Percentiles rank a stretch among this genome's conserved stretches.
Evolutionary conservation across 805 yeast genomes (phyloP).

Genomic region (Teunomyces lycoperdinae): DNA sequence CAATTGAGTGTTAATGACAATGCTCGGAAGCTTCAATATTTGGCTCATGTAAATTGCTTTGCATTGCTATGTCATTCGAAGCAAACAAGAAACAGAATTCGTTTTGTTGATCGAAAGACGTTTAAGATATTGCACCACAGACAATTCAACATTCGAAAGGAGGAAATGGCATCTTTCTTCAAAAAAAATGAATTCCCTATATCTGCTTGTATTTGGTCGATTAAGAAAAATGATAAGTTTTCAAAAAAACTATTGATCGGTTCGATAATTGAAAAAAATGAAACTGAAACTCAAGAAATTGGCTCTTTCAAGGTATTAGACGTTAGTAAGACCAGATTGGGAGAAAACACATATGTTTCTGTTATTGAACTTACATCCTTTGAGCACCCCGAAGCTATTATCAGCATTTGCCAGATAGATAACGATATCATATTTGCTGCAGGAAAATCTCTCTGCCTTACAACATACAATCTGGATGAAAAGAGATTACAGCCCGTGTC

Average conservation of each 20-base stretch:
- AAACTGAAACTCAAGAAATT: not conserved
- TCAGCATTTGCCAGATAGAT: conserved; percentile 32
- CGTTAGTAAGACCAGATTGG: conserved; percentile 16
- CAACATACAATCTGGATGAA: conserved; percentile 31
- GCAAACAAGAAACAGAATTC: conserved; percentile 22
- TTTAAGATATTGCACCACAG: conserved; percentile 20
- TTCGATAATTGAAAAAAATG: conserved; percentile 11
- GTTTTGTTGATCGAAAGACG: conserved; percentile 32
- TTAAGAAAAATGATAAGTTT: conserved; percentile 24
- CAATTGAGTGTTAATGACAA: conserved; percentile 32
- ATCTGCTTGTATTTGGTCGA: conserved; percentile 33
- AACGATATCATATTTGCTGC: conserved; percentile 32
- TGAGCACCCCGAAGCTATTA: conserved; percentile 30
- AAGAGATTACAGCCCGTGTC: conserved; percentile 30
- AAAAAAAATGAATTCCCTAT: conserved; percentile 28
- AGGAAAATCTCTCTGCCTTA: conserved; percentile 26
- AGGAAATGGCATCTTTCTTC: conserved; percentile 15
- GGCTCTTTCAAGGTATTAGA: conserved; percentile 40
- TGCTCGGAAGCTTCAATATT: conserved; percentile 29
- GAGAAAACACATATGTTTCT: conserved; percentile 15
- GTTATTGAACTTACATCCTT: conserved; percentile 33
- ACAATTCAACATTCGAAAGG: conserved; percentile 8
- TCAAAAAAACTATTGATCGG: conserved; percentile 40
- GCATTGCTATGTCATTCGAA: conserved; percentile 31
- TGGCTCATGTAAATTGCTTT: conserved; percentile 28